Evolutionary conservation across 1,284 basidiomycete genomes (phyloP).

Genomic region (Schizophyllum amplum): DNA sequence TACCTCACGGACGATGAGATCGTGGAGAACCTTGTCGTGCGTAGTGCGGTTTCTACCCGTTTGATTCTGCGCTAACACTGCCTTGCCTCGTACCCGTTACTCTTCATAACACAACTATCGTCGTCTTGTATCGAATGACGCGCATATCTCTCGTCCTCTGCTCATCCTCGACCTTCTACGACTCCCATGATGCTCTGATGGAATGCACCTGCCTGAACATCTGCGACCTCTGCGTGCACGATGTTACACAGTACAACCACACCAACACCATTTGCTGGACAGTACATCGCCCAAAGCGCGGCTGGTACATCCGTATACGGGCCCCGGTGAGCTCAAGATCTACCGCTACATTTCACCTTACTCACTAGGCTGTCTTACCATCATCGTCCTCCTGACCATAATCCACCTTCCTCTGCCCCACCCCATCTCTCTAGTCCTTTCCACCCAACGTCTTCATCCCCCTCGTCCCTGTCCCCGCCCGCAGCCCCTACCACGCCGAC

Average conservation of each 20-base stretch:
- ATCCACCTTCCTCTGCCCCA: slow-evolving; percentile 19
- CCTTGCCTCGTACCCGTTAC: not conserved
- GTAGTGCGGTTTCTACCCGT: slow-evolving; percentile 18
- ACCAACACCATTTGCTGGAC: slow-evolving; percentile 60
- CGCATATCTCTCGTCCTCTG: slow-evolving; percentile 8
- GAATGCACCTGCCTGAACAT: too few species aligned
- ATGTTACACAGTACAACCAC: slow-evolving; percentile 28
- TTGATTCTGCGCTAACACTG: not conserved
- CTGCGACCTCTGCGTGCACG: not conserved
- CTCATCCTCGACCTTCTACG: slow-evolving; percentile 1
- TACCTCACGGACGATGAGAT: slow-evolving; percentile 67
- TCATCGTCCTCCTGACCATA: too few species aligned
- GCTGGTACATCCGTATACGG: slow-evolving; percentile 73
- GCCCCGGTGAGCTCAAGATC: slow-evolving; percentile 29
- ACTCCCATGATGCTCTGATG: too few species aligned
- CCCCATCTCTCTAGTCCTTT: slow-evolving; percentile 25
- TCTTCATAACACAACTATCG: too few species aligned
- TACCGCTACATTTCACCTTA: slow-evolving; percentile 26
- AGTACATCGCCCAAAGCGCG: slow-evolving; percentile 65
- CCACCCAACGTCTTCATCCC: slow-evolving; percentile 59
- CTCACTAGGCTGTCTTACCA: slow-evolving; percentile 58
- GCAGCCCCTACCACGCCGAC: slow-evolving; percentile 49
- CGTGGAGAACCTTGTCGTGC: slow-evolving; percentile 61
- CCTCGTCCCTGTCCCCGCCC: slow-evolving; percentile 46
- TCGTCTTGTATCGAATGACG: too few species aligned